Conservation (phyloP, 1,284 basidiomycete genomes). For the Marasmius fiardii region DNA sequence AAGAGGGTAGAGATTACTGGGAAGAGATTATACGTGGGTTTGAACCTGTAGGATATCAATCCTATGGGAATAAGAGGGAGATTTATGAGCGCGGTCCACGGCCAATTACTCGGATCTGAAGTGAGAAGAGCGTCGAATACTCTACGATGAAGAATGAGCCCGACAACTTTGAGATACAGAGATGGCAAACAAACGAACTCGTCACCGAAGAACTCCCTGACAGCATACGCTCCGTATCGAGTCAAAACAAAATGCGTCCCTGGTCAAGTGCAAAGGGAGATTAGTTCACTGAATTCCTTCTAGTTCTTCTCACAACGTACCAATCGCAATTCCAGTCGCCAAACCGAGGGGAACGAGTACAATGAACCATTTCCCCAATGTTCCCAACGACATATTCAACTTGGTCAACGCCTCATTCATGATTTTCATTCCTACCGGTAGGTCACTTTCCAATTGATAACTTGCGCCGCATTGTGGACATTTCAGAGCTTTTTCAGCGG, state of each 20-base stretch:
- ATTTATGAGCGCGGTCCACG: constrained; percentile 67
- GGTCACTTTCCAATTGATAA: constrained; percentile 66
- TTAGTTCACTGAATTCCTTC: no score
- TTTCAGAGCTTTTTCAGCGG: constrained; percentile 62
- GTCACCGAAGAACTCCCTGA: constrained; percentile 63
- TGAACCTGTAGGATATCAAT: constrained; percentile 49
- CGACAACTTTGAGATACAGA: background rate
- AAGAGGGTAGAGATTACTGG: constrained; percentile 52
- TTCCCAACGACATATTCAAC: constrained; percentile 7
- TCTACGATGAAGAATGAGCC: constrained; percentile 25
- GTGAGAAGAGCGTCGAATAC: constrained; percentile 60
- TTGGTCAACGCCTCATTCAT: constrained; percentile 43
- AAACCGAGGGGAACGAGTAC: constrained; percentile 31
- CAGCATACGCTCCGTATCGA: constrained; percentile 70
- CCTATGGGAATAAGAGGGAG: constrained; percentile 60
- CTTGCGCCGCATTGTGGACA: constrained; percentile 72
- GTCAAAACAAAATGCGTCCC: constrained; percentile 62
- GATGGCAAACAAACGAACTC: constrained; percentile 41
- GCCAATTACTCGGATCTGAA: constrained; percentile 65
- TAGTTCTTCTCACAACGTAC: background rate
- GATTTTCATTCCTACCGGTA: constrained; percentile 46
- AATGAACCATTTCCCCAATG: constrained; percentile 5
- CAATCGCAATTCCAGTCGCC: constrained; percentile 30
- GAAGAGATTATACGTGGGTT: constrained; percentile 43
- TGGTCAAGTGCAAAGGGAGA: no score